These are phyloP conservation scores for Lactarius psammicola DNA, from an alignment of 768 basidiomycete genomes.

Conservation along the genomic window DNA sequence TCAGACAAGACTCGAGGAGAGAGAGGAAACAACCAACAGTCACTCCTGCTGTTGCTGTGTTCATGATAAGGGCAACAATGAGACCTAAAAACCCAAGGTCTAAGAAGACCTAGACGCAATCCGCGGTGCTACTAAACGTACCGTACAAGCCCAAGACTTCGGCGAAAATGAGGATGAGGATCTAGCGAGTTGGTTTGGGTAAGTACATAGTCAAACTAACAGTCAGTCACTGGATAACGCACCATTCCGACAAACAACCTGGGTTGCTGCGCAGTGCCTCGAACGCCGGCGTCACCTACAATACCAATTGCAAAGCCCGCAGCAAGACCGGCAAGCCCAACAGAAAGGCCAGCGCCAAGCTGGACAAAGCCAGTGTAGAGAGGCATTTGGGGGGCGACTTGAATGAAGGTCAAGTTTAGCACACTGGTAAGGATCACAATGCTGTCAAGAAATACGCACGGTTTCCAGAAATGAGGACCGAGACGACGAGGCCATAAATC, in stretches of 20 bases:
- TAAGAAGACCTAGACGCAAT: neutral
- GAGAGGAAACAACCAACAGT: neutral
- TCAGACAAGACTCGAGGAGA: neutral
- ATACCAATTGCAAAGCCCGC: conserved; percentile 99
- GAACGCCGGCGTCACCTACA: conserved; percentile 97
- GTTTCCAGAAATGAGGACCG: conserved; percentile 85
- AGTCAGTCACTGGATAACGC: neutral
- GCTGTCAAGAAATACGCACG: conserved; percentile 57
- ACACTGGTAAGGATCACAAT: neutral
- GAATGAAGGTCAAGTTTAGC: neutral
- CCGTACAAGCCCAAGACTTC: conserved; percentile 94
- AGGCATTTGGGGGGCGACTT: conserved; percentile 35
- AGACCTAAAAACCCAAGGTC: conserved; percentile 33
- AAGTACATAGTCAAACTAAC: neutral
- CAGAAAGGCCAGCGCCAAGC: conserved; percentile 89
- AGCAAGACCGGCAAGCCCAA: conserved; percentile 92
- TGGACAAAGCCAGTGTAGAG: conserved; percentile 92
- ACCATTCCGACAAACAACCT: conserved; percentile 94
- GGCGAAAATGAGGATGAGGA: conserved; percentile 94
- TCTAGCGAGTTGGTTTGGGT: conserved; percentile 2
- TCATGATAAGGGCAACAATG: conserved; percentile 55
- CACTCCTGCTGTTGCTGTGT: conserved; percentile 34
- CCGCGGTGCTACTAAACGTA: neutral
- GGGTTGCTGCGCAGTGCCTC: conserved; percentile 96
- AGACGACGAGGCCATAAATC: conserved; percentile 99